Evolutionary conservation across 2,329 filamentous ascomycete genomes (phyloP).

Genomic region (Colletotrichum destructivum): DNA sequence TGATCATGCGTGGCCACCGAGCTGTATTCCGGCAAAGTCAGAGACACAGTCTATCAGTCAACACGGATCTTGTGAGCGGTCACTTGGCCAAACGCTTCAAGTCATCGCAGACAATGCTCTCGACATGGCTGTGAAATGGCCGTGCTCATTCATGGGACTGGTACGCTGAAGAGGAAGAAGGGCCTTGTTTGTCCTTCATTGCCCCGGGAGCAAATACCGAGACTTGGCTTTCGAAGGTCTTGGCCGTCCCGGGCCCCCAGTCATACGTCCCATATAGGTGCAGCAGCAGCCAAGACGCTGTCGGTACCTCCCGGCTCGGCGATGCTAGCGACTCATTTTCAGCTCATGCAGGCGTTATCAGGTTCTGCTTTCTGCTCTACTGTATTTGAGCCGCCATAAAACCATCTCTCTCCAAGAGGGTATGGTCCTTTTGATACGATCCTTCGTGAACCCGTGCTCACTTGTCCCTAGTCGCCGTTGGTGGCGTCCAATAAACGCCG

Average conservation of each 20-base stretch:
- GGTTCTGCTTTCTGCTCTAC: not conserved
- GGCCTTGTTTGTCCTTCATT: no score
- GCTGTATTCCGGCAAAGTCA: not conserved
- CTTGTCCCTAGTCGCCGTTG: slow-evolving; percentile 6
- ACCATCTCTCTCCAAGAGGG: not conserved
- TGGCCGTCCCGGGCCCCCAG: not conserved
- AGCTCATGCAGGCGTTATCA: not conserved
- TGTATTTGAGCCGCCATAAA: not conserved
- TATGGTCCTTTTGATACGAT: slow-evolving; percentile 13
- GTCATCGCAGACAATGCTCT: not conserved
- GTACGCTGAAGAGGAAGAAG: not conserved
- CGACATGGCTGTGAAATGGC: no score
- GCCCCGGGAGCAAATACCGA: not conserved
- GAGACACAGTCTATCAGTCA: slow-evolving; percentile 2
- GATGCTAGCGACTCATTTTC: not conserved
- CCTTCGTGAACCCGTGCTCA: not conserved
- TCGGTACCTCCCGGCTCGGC: slow-evolving; percentile 32
- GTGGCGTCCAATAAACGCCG: slow-evolving; percentile 8
- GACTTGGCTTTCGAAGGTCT: not conserved
- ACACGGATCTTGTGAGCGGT: not conserved
- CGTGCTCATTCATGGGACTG: no score
- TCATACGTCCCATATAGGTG: not conserved
- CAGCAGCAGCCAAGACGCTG: slow-evolving; percentile 5
- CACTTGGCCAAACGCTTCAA: not conserved
- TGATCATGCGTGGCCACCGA: not conserved